Evolutionary conservation across 2,329 filamentous ascomycete species (phyloP), one percentile per base, ranked within the genome.

Genomic region (Exophiala spinifera): DNA sequence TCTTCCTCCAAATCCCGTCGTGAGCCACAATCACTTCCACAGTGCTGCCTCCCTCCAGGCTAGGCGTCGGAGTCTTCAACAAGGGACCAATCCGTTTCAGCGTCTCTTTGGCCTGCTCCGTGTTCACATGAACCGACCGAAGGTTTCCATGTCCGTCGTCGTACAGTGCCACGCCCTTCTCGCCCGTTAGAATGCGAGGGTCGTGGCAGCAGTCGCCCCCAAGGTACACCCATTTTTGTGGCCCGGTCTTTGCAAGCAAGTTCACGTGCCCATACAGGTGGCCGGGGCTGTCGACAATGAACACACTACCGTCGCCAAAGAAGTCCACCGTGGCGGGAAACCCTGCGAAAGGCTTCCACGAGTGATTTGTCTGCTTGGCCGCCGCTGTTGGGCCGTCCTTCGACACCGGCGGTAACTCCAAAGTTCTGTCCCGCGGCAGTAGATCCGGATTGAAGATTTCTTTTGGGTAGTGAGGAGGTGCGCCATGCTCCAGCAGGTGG

Each of bases 111-210:
- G 79, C 79, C n/a, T 58, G 61, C 13, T 70, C 66, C 15, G 72
- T 76, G 64, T 82, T 70, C 8, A 74, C 68, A 67, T 82, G 79
- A 45, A 82, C 78, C 60, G 78, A 79, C 44, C 76, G 66, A 50
- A 66, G 42, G 3, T 70, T 69, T 1, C 78, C 77, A 19, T 66
- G 66, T 2, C 70, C 71, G 58, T 79, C 74, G 44, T 74, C 69
- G 65, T 77, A 82, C 49, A 74, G 64, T 1, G 78, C 80, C 48
- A 83, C 78, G 0, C 69, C 74, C 58, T 73, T 78, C 63, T 81
- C 66, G 1, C 64, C 61, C 1, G 57, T 62, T 48, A 71, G 45
- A 8, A 70, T 60, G 1, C 67, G 53, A 25, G 57, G 50, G 45
- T 70, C 65, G 57, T 70, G 69, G 39, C 66, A 70, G 10, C 65